Conservation (phyloP, 2,329 filamentous ascomycete genomes). For the Arthroderma sp. region DNA sequence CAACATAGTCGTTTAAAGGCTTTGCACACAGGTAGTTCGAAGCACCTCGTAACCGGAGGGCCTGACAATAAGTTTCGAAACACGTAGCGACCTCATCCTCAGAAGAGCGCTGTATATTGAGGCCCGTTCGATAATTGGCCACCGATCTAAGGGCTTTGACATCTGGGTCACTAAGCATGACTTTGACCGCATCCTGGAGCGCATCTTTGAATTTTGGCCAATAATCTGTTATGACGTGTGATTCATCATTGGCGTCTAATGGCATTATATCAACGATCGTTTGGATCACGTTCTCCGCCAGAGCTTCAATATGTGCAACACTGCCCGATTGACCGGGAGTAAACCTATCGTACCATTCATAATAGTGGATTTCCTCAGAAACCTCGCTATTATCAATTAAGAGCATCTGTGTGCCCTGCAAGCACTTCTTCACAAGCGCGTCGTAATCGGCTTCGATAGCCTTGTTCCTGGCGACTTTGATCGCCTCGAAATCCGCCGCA, state of each 20-base stretch:
- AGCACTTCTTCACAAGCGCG: constrained; percentile 49
- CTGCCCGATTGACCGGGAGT: constrained; percentile 52
- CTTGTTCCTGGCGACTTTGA: constrained; percentile 37
- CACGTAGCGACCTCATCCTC: constrained; percentile 25
- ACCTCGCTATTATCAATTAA: constrained; percentile 67
- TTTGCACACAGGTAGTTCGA: constrained; percentile 42
- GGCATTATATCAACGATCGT: constrained; percentile 16
- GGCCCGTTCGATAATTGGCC: constrained; percentile 66
- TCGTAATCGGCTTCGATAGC: constrained; percentile 39
- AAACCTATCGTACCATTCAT: constrained; percentile 53
- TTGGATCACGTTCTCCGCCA: constrained; percentile 52
- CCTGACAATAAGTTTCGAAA: constrained; percentile 18
- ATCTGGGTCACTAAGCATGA: constrained; percentile 48
- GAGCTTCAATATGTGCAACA: constrained; percentile 63
- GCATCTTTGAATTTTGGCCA: constrained; percentile 2
- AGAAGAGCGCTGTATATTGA: constrained; percentile 45
- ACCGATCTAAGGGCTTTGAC: constrained; percentile 74
- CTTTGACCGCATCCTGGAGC: constrained; percentile 41
- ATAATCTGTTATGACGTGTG: neutral
- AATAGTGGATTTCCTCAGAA: constrained; percentile 42
- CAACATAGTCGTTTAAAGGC: constrained; percentile 55
- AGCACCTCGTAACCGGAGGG: constrained; percentile 15
- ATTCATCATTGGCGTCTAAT: neutral
- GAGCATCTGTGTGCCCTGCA: constrained; percentile 58
- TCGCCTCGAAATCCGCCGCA: constrained; percentile 47